Evolutionary conservation across 2,329 filamentous ascomycete species (phyloP).

Genomic region (Colletotrichum sansevieriae): DNA sequence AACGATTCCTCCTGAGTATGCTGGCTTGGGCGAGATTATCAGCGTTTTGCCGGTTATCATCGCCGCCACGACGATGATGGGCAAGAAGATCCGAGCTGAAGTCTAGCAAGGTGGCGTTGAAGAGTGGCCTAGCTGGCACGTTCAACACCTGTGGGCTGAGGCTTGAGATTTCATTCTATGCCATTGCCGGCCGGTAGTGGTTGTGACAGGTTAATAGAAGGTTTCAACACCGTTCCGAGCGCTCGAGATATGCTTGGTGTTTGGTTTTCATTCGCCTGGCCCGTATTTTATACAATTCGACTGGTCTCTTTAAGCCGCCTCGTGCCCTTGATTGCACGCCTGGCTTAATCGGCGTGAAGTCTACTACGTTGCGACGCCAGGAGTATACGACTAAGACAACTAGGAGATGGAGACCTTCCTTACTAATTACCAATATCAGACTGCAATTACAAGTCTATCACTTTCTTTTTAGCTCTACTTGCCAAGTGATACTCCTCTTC

Average conservation of each 20-base stretch:
- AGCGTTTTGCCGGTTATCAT: conserved; percentile 73
- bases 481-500: too few species aligned
- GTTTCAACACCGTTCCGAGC: conserved; percentile 25
- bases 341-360: conserved; percentile 9
- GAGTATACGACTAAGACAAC: background rate
- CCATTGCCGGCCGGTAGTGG: conserved; percentile 13
- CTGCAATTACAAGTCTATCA: conserved; percentile 12
- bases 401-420: conserved; percentile 3
- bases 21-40: conserved; percentile 74
- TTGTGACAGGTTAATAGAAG: background rate
- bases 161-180: background rate
- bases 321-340: background rate
- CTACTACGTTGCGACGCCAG: conserved; percentile 3
- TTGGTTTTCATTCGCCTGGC: conserved; percentile 6
- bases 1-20: conserved; percentile 63
- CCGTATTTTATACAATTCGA: background rate
- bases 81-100: conserved; percentile 27
- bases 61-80: conserved; percentile 48
- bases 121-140: conserved; percentile 14
- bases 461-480: background rate
- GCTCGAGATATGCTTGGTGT: background rate
- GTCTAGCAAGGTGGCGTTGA: background rate
- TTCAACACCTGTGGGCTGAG: conserved; percentile 28
- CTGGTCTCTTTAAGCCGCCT: background rate
- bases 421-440: conserved; percentile 3